Evolutionary conservation across 352 stramenopile species (phyloP), one percentile per base, ranked within the genome.

Genomic region (Pythium dissotocum): DNA sequence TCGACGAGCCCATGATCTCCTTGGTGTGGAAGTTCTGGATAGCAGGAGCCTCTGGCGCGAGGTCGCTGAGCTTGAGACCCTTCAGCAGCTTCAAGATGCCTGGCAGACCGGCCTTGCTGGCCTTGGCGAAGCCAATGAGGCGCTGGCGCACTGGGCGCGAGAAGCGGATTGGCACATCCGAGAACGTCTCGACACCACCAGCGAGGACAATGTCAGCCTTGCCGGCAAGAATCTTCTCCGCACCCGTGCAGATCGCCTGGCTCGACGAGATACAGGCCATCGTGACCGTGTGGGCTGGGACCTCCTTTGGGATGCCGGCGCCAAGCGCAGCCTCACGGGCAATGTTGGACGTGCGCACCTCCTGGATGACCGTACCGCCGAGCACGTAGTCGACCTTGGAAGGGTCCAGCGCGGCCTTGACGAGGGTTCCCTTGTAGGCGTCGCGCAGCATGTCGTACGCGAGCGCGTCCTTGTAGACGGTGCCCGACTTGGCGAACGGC

Each of bases 1-100:
- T 98, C 24, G 83, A 98, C 58, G 98, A 96, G n/a, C 98, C 98
- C 97, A 99, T 99, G 30, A 99, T 90, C 79, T 99, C 98, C 48
- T 94, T 96, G 13, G 97, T 99, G 61, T 98, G 98, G 76, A 99
- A 99, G 80, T 99, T 99, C 58, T 98, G 93, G 78, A 99, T 99
- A 2, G 97, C 96, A 2, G 98, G 98, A 0, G 97, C 95, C 61
- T 99, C 98, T 1, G 98, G 90, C 4, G 86, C 84, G 62, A 96
- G 79, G 65, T 97, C 91, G 56, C 86, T 85, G 56, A 95, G 73
- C 75, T 98, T 98, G 18, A 99, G 84, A 24, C 97, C 97, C 73
- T 98, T 97, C 8, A 99, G 68, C 44, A 99, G 78, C 69, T 95
- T 91, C 21, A 98, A 63, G 12, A 93, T 87, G 21, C 83, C 96